These are phyloP conservation scores for Boletus rufocinnamomeus DNA, from an alignment of 768 basidiomycete species.

Conservation along the genomic window DNA sequence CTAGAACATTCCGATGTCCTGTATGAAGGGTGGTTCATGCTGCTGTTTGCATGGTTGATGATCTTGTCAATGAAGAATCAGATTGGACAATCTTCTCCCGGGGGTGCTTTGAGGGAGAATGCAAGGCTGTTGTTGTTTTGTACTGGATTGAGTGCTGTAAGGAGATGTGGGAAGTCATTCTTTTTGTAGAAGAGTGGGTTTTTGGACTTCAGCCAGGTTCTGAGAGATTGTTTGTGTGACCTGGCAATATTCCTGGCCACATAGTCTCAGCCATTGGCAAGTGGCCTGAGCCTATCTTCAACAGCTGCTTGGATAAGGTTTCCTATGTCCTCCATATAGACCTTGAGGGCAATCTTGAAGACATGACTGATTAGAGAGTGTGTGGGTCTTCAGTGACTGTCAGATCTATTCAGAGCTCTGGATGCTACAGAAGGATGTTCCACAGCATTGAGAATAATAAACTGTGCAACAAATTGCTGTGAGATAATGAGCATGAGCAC, in stretches of 20 bases:
- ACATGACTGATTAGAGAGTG: background rate
- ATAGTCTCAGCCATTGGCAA: background rate
- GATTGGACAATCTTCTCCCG: background rate
- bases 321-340: background rate
- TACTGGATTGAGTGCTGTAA: background rate
- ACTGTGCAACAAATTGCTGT: no score
- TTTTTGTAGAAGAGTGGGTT: background rate
- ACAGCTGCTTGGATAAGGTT: background rate
- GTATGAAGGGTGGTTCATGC: background rate
- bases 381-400: no score
- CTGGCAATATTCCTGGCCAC: background rate
- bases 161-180: background rate
- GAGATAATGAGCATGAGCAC: no score
- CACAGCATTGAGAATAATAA: no score
- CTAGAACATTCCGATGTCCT: constrained; percentile 1
- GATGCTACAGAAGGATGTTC: no score
- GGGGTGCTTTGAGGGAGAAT: background rate
- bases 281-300: background rate
- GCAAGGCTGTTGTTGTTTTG: background rate
- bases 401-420: no score
- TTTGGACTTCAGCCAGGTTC: background rate
- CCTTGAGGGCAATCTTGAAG: background rate
- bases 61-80: background rate
- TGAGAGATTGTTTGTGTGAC: background rate
- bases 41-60: background rate